These are phyloP conservation scores for Seiridium cupressi DNA, from an alignment of 2,329 filamentous ascomycete species.

Conservation along the genomic window DNA sequence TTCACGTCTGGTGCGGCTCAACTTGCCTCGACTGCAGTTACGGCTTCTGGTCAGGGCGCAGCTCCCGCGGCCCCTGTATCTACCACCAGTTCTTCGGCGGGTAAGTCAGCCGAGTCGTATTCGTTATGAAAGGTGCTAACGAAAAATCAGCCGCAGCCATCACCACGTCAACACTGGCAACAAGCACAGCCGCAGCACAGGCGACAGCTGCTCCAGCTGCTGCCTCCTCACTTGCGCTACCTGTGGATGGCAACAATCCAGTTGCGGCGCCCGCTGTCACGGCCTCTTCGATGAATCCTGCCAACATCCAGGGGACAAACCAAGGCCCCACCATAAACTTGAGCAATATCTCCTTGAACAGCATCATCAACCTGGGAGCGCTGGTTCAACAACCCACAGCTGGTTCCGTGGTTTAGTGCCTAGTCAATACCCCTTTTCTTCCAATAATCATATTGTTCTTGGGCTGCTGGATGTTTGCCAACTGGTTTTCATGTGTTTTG, in stretches of 20 bases:
- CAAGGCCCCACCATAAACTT: constrained; percentile 24
- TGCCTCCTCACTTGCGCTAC: constrained; percentile 14
- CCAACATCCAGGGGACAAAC: constrained; percentile 17
- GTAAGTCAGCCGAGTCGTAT: constrained; percentile 2
- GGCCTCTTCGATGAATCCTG: constrained; percentile 18
- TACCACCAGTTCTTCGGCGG: not conserved
- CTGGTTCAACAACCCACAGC: constrained; percentile 11
- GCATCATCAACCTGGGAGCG: constrained; percentile 21
- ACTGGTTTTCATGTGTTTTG: not conserved
- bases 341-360: constrained; percentile 21
- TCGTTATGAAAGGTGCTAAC: constrained; percentile 1
- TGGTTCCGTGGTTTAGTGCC: not conserved
- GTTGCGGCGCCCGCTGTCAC: constrained; percentile 12
- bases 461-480: not conserved
- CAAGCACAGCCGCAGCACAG: constrained; percentile 6
- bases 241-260: constrained; percentile 11
- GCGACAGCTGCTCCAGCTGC: constrained; percentile 10
- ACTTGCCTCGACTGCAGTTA: not conserved
- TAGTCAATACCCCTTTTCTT: not conserved
- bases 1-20: not conserved
- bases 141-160: not conserved
- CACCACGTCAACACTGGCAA: not conserved
- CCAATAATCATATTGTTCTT: not conserved
- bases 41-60: not conserved
- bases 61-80: not conserved